Conservation (phyloP, 2,329 filamentous ascomycete species). For the Penicillium sp. region DNA sequence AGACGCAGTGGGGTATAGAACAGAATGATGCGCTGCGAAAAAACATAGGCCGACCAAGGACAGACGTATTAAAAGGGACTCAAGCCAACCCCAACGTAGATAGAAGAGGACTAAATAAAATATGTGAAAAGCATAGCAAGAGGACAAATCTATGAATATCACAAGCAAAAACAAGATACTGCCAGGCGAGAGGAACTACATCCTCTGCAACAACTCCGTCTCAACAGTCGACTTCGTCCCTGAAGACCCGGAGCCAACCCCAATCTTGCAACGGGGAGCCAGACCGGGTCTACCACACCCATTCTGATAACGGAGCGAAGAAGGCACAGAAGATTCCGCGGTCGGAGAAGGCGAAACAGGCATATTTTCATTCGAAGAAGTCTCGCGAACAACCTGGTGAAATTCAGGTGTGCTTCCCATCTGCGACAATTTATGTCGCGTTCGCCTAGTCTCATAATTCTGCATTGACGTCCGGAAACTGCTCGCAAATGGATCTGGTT, state of each 20-base stretch:
- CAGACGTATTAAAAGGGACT: background rate
- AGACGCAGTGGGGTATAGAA: background rate
- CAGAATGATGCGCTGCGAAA: background rate
- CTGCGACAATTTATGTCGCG: background rate
- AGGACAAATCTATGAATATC: too few species aligned
- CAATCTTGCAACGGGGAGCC: too few species aligned
- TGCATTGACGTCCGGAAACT: background rate
- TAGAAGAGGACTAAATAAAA: background rate
- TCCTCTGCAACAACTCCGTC: constrained; percentile 7
- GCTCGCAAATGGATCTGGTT: background rate
- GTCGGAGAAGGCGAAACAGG: background rate
- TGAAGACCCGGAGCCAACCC: background rate
- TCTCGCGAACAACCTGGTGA: constrained; percentile 21
- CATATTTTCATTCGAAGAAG: constrained; percentile 11
- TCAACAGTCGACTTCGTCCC: constrained; percentile 17
- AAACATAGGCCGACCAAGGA: background rate
- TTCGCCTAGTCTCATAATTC: background rate
- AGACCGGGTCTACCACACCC: too few species aligned
- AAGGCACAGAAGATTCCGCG: background rate
- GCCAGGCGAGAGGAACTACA: background rate
- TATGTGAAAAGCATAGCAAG: background rate
- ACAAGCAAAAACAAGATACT: too few species aligned
- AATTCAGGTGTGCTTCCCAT: constrained; percentile 18
- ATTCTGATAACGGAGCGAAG: too few species aligned
- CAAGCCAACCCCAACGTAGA: background rate